Base-by-base conservation (phyloP, 345 rosid species). In the Citrus australasica region DNA sequence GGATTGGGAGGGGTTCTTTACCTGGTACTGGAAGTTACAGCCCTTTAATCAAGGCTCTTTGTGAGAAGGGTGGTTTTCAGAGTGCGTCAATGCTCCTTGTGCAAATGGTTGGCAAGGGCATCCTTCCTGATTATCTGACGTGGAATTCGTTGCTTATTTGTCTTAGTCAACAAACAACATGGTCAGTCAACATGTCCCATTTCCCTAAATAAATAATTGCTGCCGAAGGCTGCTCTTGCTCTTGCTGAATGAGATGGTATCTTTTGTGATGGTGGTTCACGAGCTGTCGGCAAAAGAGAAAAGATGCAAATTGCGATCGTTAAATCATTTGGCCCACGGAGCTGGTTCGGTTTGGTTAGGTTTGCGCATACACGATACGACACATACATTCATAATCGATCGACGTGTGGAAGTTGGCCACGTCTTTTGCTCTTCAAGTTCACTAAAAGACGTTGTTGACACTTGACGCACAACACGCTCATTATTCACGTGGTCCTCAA, bases 41-140 rank as follows among this genome's bases (percentile, higher is more conserved):
- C 30, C 80, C 86, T 7, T 61, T 88, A 78, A 76, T 95, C 17
- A 73, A 86, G 78, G 86, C 75, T 32, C 79, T 88, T 60, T 88
- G 91, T 59, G 69, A 75, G 82, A 83, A 82, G 5, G 87, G 88
- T 21, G 92, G 89, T 33, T 55, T 79, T 46, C 78, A 84, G 33
- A 90, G 79, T 79, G 93, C 90, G 19, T 73, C 82, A 76, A 80
- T 61, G 73, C 60, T 83, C 27, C 78, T 93, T 51, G 73, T 74
- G 27, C 84, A 88, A 81, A 89, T 95, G 98, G 85, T 84, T 63
- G 94, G 84, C 40, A 91, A 79, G 55, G 87, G 84, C 76, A 79
- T 88, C 33, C 75, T 67, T 83, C 97, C 97, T 60, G 86, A 90
- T 77, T 80, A 73, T 72, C 82, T 69, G 65, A 86, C 75, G 14